Percentiles rank a stretch among this genome's conserved stretches.
Evolutionary conservation across 192 early-diverging fungal genomes (phyloP).

Genomic region (Phycomyces blakesleeanus): DNA sequence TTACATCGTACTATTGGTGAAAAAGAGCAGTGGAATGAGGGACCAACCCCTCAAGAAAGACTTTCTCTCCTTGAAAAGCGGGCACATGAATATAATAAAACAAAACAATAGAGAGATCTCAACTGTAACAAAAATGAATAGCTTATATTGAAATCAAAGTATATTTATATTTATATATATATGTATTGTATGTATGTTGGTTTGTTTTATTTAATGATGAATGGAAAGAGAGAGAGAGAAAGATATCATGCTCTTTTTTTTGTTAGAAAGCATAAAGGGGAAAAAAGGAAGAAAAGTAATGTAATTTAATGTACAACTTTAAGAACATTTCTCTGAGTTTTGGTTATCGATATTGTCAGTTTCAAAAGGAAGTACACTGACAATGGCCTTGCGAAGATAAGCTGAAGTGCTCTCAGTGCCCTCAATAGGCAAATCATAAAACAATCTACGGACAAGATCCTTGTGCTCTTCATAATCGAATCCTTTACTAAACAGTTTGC

Average conservation of each 20-base stretch:
- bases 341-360: background rate
- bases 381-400: constrained; percentile 53
- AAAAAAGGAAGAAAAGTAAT: background rate
- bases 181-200: background rate
- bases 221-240: background rate
- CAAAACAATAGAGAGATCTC: background rate
- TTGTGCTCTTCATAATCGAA: constrained; percentile 59
- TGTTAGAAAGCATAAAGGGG: background rate
- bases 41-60: constrained; percentile 9
- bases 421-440: constrained; percentile 71
- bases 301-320: background rate
- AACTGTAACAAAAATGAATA: background rate
- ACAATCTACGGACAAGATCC: constrained; percentile 60
- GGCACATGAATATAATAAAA: background rate
- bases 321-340: background rate
- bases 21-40: constrained; percentile 27
- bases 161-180: background rate
- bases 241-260: too few species aligned
- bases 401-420: constrained; percentile 61
- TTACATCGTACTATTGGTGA: constrained; percentile 5
- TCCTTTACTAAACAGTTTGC: constrained; percentile 22
- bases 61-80: background rate
- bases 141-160: background rate
- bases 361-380: constrained; percentile 35
- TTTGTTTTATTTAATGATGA: background rate